Evolutionary conservation across 2,329 filamentous ascomycete species (phyloP), one percentile per base, ranked within the genome.

Genomic region (Botrytis paeoniae): DNA sequence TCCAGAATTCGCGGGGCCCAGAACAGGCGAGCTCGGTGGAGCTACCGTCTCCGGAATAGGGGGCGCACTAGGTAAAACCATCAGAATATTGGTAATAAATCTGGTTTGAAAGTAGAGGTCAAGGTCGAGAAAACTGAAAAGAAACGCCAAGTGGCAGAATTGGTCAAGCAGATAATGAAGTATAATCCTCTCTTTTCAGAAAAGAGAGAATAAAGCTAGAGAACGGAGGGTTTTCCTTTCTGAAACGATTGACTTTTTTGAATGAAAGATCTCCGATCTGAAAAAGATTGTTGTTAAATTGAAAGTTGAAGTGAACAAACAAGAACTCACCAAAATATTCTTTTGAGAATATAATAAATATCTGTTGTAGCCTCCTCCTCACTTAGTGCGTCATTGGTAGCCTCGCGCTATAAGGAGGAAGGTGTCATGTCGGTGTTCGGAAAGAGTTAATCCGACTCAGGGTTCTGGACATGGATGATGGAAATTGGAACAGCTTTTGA

Each of bases 21-120:
- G 70, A 69, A 72, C 12, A 20, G 70, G 70, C 29, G 63, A 72
- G 54, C 63, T 69, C 32, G 63, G 70, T 25, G 70, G 63, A 29
- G 70, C 70, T n/a, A 32, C 39, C 18, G 41, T 37, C 25, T 25
- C 35, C 29, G 29, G 39, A 32, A 25, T 22, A 41, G 32, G 29
- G 16, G 37, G n/a, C 25, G 29, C 16, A 22, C 54, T 69, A 62
- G 22, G 32, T 8, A 61, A 32, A 51, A 39, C 25, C 51, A 69
- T 72, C 43, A 45, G 32, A 51, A 39, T 32, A 3, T 35, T 45
- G 62, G 39, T 45, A 20, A n/a, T 16, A 60, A 25, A 32, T n/a
- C 10, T 16, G 41, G 29, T 20, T n/a, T 29, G 8, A 9, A 25
- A 18, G 25, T 35, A 32, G n/a, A 41, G 16, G 32, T 51, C 1